A percentile compares a stretch with the other conserved stretches of the same genome.
Conservation (phyloP, 305 asterid species). For the Stenogyne calaminthoides region DNA sequence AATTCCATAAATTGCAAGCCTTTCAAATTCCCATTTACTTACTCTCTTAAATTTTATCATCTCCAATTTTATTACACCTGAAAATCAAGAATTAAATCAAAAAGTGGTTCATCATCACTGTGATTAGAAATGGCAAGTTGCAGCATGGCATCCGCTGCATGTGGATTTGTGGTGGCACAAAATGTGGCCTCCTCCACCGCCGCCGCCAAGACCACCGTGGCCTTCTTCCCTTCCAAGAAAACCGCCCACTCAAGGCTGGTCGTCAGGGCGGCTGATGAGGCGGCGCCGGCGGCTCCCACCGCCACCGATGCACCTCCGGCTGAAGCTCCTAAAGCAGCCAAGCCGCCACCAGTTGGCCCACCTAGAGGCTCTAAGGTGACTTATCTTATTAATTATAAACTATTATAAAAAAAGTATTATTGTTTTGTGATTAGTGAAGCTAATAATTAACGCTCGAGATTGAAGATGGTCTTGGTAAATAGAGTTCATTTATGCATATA, state of each 20-base stretch:
- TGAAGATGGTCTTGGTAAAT: background rate
- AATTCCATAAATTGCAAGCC: background rate
- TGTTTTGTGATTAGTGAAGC: background rate
- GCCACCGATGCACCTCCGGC: constrained; percentile 32
- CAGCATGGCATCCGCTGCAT: constrained; percentile 80
- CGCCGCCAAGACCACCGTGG: constrained; percentile 39
- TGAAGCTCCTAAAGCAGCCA: constrained; percentile 41
- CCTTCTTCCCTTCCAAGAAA: constrained; percentile 46
- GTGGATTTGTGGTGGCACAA: constrained; percentile 66
- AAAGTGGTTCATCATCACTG: background rate
- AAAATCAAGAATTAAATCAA: background rate
- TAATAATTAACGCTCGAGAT: background rate
- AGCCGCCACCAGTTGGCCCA: constrained; percentile 81
- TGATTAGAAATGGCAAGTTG: constrained; percentile 47
- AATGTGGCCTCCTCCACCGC: constrained; percentile 40
- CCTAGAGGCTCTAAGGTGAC: constrained; percentile 79
- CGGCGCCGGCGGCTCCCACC: constrained; percentile 34
- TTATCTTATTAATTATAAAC: background rate
- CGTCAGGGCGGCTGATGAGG: constrained; percentile 56
- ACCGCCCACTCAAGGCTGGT: constrained; percentile 48
- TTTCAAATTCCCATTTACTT: constrained; percentile 22
- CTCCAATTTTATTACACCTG: background rate
- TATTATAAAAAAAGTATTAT: no score
- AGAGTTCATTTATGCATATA: background rate
- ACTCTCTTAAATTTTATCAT: background rate